phyloP scores from a whole-genome alignment of 805 yeast species.

The Suhomyces vadensis region DNA sequence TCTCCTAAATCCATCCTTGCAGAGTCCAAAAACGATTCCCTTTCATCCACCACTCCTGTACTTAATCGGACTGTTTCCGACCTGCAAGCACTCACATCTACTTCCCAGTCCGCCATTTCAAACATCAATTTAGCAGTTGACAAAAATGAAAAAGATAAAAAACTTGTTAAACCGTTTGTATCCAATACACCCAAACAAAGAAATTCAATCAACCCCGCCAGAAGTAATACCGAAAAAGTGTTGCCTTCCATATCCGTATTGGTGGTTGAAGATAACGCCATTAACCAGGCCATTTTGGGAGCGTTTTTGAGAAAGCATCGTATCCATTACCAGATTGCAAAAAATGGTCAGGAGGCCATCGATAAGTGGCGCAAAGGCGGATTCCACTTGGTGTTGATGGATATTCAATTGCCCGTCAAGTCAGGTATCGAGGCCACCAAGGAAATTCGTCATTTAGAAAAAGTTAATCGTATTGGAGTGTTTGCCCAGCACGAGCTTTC shows the following conservation, averaged over 20 bases:
- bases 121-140: background rate
- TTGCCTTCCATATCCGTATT: conserved; percentile 87
- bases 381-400: conserved; percentile 93
- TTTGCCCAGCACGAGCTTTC: conserved; percentile 45
- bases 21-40: background rate
- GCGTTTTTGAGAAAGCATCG: conserved; percentile 83
- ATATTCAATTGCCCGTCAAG: conserved; percentile 92
- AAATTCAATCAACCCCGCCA: conserved; percentile 14
- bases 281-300: conserved; percentile 88
- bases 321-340: conserved; percentile 82
- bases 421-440: conserved; percentile 95
- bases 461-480: conserved; percentile 74
- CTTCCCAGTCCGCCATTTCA: background rate
- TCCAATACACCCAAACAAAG: conserved; percentile 1
- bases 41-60: background rate
- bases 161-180: background rate
- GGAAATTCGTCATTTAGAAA: conserved; percentile 84
- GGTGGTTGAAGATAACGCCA: conserved; percentile 94
- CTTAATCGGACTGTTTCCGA: background rate
- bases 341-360: conserved; percentile 92
- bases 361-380: conserved; percentile 96
- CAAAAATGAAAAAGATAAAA: background rate
- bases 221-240: conserved; percentile 56
- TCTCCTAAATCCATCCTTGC: background rate
- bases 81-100: background rate